A percentile compares a stretch with the other conserved stretches of the same genome.
Conservation (phyloP, 768 basidiomycete species). For the Mycena amicta region DNA sequence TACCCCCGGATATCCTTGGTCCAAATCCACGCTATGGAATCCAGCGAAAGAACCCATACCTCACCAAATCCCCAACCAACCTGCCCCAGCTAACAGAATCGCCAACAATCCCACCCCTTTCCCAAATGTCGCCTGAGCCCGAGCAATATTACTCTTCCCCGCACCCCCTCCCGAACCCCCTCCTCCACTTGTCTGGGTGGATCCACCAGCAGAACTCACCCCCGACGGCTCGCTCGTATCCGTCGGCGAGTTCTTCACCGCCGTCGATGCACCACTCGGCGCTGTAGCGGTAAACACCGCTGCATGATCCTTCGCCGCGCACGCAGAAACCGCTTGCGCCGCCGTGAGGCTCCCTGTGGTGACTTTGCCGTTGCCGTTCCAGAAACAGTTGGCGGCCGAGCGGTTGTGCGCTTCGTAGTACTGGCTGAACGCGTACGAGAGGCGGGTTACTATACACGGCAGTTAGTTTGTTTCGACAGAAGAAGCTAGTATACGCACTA, state of each 20-base stretch:
- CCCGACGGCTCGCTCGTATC: neutral
- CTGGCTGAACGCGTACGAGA: conserved; percentile 22
- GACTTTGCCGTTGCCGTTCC: conserved; percentile 7
- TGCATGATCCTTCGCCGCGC: conserved; percentile 9
- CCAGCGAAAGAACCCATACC: no score
- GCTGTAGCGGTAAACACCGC: conserved; percentile 17
- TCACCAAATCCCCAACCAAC: no score
- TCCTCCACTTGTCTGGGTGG: neutral
- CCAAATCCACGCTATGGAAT: no score
- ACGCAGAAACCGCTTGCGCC: neutral
- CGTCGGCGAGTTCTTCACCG: no score
- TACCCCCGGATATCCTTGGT: no score
- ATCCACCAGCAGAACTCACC: neutral
- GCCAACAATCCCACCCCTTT: no score
- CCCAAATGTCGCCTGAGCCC: no score
- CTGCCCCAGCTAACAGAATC: no score
- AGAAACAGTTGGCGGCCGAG: conserved; percentile 12
- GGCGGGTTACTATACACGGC: conserved; percentile 2
- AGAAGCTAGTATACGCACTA: conserved; percentile 53
- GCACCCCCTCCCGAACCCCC: conserved; percentile 1
- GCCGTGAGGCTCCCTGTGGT: neutral
- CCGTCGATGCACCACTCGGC: neutral
- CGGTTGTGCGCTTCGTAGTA: conserved; percentile 16
- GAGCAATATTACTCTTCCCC: neutral
- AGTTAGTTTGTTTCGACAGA: neutral